A percentile compares a stretch with the other conserved stretches of the same genome.
Conservation (phyloP, 1,284 basidiomycete species). For the Trametes hirsuta region DNA sequence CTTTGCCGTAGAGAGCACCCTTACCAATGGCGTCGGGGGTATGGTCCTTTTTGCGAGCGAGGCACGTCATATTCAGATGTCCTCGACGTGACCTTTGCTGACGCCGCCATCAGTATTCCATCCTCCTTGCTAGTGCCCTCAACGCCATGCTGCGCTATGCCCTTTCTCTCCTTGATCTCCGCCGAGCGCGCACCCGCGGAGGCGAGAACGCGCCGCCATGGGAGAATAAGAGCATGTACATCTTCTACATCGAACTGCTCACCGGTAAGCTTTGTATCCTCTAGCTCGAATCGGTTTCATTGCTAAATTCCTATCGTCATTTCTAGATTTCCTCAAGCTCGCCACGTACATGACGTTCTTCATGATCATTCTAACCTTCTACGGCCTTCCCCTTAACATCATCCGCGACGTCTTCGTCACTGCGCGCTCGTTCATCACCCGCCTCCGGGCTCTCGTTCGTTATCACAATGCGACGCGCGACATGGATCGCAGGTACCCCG, state of each 20-base stretch:
- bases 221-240: slow-evolving; percentile 98
- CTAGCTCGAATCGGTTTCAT: background rate
- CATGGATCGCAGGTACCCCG: slow-evolving; percentile 96
- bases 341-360: slow-evolving; percentile 94
- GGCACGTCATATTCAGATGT: slow-evolving; percentile 48
- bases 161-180: slow-evolving; percentile 84
- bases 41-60: slow-evolving; percentile 97
- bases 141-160: slow-evolving; percentile 86
- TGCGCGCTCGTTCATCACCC: slow-evolving; percentile 86
- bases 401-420: slow-evolving; percentile 97
- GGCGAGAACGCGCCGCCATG: slow-evolving; percentile 89
- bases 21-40: slow-evolving; percentile 81
- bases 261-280: slow-evolving; percentile 59
- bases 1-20: slow-evolving; percentile 78
- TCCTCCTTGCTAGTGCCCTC: slow-evolving; percentile 81
- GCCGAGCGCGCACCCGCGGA: slow-evolving; percentile 74
- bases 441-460: slow-evolving; percentile 85
- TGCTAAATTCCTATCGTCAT: slow-evolving; percentile 10
- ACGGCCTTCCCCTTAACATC: slow-evolving; percentile 96
- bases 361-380: slow-evolving; percentile 88
- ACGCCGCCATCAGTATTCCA: slow-evolving; percentile 71
- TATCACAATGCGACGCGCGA: slow-evolving; percentile 95
- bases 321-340: slow-evolving; percentile 89
- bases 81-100: background rate
- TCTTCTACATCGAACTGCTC: slow-evolving; percentile 93